phyloP scores from a whole-genome alignment of 129 eudicot genomes.

The Smallanthus sonchifolius region DNA sequence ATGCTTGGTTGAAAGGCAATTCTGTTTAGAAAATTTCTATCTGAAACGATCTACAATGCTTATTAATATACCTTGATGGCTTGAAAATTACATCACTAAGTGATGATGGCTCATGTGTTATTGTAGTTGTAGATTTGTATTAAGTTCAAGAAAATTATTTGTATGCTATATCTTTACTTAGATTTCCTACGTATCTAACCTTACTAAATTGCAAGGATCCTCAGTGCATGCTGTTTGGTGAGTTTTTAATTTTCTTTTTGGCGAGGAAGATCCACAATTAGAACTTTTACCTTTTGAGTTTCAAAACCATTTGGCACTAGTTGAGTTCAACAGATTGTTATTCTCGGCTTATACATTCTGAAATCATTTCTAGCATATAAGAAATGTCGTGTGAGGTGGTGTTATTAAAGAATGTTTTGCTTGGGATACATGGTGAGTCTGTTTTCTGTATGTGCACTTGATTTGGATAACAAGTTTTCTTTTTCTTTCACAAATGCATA shows the following conservation, averaged over 20 bases:
- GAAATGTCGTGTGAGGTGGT: not conserved
- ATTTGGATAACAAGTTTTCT: not conserved
- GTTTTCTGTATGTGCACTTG: not conserved
- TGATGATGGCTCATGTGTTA: not conserved
- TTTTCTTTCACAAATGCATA: not conserved
- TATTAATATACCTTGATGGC: not conserved
- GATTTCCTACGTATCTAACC: not conserved
- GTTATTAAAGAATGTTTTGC: not conserved
- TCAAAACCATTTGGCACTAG: not conserved
- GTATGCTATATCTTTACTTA: not conserved
- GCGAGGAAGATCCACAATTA: not conserved
- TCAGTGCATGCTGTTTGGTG: not conserved
- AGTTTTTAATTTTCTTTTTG: not conserved
- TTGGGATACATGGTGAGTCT: not conserved
- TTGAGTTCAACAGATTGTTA: not conserved
- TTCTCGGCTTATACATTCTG: not conserved
- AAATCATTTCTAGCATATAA: not conserved
- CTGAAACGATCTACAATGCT: not conserved
- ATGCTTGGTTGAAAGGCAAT: not conserved
- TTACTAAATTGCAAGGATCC: not conserved
- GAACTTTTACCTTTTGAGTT: not conserved
- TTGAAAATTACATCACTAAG: not conserved
- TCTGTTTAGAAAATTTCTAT: not conserved
- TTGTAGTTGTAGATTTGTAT: not conserved
- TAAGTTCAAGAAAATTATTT: not conserved